Evolutionary conservation across 2,329 filamentous ascomycete species (phyloP), one percentile per base, ranked within the genome.

Genomic region (Pseudogymnoascus pannorum): DNA sequence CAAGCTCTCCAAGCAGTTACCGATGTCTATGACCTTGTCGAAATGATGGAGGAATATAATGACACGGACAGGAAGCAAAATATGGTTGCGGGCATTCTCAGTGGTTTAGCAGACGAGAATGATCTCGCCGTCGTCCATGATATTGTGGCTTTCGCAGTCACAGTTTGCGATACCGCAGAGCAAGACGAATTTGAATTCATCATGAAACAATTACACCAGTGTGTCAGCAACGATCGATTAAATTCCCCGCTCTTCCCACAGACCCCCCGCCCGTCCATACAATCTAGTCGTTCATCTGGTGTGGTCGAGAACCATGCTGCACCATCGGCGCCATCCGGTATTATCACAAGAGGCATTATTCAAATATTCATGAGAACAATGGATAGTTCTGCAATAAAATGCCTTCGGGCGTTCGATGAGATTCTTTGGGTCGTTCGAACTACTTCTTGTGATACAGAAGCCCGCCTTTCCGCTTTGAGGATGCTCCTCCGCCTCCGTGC

Each of bases 401-500:
- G 87, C 11, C 76, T 81, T 20, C 79, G 79, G 57, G 75, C 87
- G 0, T 92, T 86, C 67, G 79, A 84, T 57, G 77, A 82, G 7
- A 74, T 93, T 4, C 75, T 92, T 42, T 78, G 79, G 59, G 85
- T 92, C 66, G 85, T 82, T 5, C 81, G 80, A 65, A 81, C 81
- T 14, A 79, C 78, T 26, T 76, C 79, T 31, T 84, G 82, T 64
- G 87, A 88, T 63, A 77, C 81, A 5, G 86, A 90, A 73, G 86
- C 88, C 59, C 86, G 89, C 5, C 76, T 94, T 24, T 87, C 86
- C 11, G 86, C 87, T 2, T 84, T 92, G 78, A 91, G 90, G 68
- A 75, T 93, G 44, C 77, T 97, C 2, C 93, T 95, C 71, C 85
- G 92, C 44, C 77, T 97, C 29, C 84, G 92, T 62, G 91, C 91